Percentiles rank a stretch among this genome's conserved stretches.
phyloP scores from a whole-genome alignment of 805 yeast genomes.

The Diddensiella transvaalensis region DNA sequence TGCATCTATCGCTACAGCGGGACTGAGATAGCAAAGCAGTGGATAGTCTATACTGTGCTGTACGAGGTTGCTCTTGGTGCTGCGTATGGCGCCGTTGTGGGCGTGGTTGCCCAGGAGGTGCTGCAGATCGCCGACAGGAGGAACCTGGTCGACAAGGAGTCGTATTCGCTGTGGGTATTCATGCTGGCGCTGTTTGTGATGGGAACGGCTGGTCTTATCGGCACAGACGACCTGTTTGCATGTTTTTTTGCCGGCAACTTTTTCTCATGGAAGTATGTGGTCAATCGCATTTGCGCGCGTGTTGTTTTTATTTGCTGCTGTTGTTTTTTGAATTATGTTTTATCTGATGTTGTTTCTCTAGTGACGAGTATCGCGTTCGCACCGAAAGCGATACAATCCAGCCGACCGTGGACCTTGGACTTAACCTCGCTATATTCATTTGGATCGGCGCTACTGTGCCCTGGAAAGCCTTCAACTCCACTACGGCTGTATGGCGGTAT shows the following conservation, averaged over 20 bases:
- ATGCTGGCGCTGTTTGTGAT: conserved; percentile 53
- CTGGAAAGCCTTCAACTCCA: conserved; percentile 56
- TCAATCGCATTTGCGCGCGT: background rate
- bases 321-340: background rate
- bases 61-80: conserved; percentile 60
- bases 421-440: conserved; percentile 64
- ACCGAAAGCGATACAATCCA: conserved; percentile 63
- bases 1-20: conserved; percentile 50
- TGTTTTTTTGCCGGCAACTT: conserved; percentile 73
- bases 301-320: conserved; percentile 6
- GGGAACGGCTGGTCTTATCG: conserved; percentile 62
- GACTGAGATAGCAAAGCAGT: conserved; percentile 54
- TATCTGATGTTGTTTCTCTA: background rate
- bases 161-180: conserved; percentile 52
- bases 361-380: conserved; percentile 55
- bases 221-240: conserved; percentile 67
- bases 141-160: conserved; percentile 57
- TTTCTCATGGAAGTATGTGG: conserved; percentile 56
- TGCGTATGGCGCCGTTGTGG: conserved; percentile 48
- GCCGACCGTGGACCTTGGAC: conserved; percentile 58
- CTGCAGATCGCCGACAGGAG: conserved; percentile 51
- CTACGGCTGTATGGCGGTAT: conserved; percentile 34
- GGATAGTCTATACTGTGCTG: conserved; percentile 57
- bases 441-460: conserved; percentile 71
- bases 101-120: conserved; percentile 47